Conservation (phyloP, 2,329 filamentous ascomycete species). For the Tolypocladium tropicale region DNA sequence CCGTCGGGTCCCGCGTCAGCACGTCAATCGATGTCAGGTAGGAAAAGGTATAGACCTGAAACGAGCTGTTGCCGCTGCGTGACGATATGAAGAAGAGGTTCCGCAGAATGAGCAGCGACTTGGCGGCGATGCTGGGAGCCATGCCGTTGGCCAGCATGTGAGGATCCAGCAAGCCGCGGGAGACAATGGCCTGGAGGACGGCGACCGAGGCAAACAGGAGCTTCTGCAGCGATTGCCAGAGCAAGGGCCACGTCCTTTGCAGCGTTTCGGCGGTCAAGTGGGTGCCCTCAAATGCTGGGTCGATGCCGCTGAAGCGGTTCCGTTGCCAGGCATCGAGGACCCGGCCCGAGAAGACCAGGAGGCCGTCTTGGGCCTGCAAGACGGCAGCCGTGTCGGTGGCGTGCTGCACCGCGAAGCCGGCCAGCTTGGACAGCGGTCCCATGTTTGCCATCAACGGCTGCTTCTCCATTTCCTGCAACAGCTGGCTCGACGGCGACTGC, state of each 20-base stretch:
- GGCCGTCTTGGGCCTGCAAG: conserved; percentile 44
- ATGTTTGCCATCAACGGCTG: conserved; percentile 55
- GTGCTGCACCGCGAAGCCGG: conserved; percentile 52
- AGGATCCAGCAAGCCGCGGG: conserved; percentile 46
- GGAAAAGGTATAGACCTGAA: conserved; percentile 77
- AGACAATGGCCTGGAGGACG: conserved; percentile 62
- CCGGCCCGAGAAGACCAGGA: conserved; percentile 56
- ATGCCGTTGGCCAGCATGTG: conserved; percentile 29
- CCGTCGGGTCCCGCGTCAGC: conserved; percentile 57
- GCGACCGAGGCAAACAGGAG: conserved; percentile 68
- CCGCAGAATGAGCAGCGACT: conserved; percentile 62
- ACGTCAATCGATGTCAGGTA: conserved; percentile 77
- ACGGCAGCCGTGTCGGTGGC: conserved; percentile 33
- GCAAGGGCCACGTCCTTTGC: conserved; percentile 53
- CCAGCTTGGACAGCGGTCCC: conserved; percentile 55
- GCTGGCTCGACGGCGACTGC: conserved; percentile 47
- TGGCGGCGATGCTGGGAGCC: conserved; percentile 57
- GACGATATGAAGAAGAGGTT: conserved; percentile 76
- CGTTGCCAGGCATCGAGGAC: conserved; percentile 64
- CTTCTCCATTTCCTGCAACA: conserved; percentile 47
- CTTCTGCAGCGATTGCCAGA: conserved; percentile 69
- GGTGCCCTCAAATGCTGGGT: conserved; percentile 53
- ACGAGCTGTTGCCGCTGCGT: conserved; percentile 59
- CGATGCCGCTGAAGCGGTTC: conserved; percentile 63
- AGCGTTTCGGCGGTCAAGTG: conserved; percentile 56